Percentiles rank a stretch among this genome's conserved stretches.
Conservation (phyloP, 257 asterid species). For the Solanum clarkiae region DNA sequence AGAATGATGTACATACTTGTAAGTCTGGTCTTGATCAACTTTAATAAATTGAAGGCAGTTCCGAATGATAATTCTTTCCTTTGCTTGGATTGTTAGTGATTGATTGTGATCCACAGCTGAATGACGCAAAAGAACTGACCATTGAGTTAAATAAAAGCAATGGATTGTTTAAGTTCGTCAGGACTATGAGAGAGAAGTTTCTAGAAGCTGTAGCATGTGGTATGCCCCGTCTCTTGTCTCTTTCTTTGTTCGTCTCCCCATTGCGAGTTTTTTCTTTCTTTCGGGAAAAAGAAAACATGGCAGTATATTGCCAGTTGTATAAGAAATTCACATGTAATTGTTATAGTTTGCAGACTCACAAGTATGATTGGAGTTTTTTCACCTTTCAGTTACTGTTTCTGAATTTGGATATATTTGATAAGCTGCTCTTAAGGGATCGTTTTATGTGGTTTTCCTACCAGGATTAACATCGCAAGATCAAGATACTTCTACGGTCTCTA, state of each 20-base stretch:
- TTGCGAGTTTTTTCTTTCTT: not conserved
- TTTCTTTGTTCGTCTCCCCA: not conserved
- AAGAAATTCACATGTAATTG: not conserved
- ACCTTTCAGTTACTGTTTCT: conserved; percentile 6
- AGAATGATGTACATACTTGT: conserved; percentile 62
- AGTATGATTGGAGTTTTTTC: not conserved
- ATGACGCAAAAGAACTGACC: conserved; percentile 42
- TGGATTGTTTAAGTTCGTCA: conserved; percentile 68
- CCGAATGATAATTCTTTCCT: not conserved
- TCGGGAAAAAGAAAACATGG: not conserved
- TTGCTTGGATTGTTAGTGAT: conserved; percentile 36
- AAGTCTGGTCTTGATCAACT: conserved; percentile 18
- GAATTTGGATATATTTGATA: conserved; percentile 3
- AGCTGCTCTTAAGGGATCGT: not conserved
- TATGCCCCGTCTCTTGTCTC: conserved; percentile 12
- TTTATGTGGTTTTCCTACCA: conserved; percentile 24
- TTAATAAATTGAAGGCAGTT: not conserved
- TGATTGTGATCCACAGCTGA: conserved; percentile 53
- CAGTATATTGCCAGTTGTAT: not conserved
- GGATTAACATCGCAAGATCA: conserved; percentile 25
- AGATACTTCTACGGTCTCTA: conserved; percentile 28
- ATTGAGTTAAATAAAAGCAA: conserved; percentile 51
- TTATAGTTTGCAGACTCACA: not conserved
- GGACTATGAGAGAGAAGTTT: conserved; percentile 69
- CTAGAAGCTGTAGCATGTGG: conserved; percentile 53